Base-by-base conservation (phyloP, 2,329 filamentous ascomycete genomes). In the Cryphonectria nitschkei region DNA sequence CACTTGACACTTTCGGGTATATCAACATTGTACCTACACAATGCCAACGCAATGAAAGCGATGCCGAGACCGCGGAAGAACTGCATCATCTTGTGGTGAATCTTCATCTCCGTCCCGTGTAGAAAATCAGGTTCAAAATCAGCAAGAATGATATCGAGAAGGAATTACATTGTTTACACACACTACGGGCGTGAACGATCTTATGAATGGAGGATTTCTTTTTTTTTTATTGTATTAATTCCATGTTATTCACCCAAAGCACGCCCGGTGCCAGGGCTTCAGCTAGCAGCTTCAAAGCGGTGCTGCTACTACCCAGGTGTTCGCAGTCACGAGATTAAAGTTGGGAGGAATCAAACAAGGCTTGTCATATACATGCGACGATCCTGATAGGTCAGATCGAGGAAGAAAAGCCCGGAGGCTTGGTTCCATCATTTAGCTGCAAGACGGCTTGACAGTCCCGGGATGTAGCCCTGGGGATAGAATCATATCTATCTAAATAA, bases 71-170 rank as follows among this genome's bases (percentile, higher is more conserved):
- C 56, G 46, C 50, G 52, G 29, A 64, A 66, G 39, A 64, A 50
- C 11, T 65, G 61, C 69, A 71, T 71, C 69, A 71, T 71, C 62
- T 22, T 66, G 61, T 2, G 41, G 66, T 22, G 41, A 61, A 43
- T 34, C 61, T 65, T 65, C 66, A 19, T 60, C 61, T 41, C 29
- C 32, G 65, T 50, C 29, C 52, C 32, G 50, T 65, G 34, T 39
- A 3, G 11, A 39, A 11, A 39, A 46, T 64, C 32, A 43, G 2
- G 26, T 26, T 26, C 64, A 52, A 11, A 61, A 37, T 34, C 43
- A 5, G 66, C 34, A 62, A 62, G 43, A 29, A 52, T 32, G 50
- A n/a, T 68, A 32, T 22, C 16, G 19, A 54, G 11, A 37, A 22
- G 9, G 14, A 29, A 16, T 39, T 9, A n/a, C 6, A 22, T 1